Percentiles rank a stretch among this genome's conserved stretches.
Evolutionary conservation across 2,329 filamentous ascomycete genomes (phyloP).

Genomic region (Colletotrichum euphorbiae): DNA sequence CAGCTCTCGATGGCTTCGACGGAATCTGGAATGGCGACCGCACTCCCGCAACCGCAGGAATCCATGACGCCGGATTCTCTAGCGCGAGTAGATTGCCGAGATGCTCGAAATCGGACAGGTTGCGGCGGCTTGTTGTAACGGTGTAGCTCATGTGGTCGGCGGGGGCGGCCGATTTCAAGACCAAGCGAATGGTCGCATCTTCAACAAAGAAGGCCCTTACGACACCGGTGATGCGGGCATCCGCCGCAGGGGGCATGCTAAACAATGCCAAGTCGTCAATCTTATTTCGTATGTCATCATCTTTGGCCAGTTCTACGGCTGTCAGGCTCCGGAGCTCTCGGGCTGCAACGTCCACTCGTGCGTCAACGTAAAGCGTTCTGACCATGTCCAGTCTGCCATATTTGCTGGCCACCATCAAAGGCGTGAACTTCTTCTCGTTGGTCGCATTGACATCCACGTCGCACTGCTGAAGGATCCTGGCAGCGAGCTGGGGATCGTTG

Average conservation of each 20-base stretch:
- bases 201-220: constrained; percentile 98
- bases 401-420: constrained; percentile 98
- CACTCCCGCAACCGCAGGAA: constrained; percentile 81
- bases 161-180: constrained; percentile 92
- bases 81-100: constrained; percentile 84
- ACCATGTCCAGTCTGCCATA: constrained; percentile 97
- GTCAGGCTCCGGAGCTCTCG: constrained; percentile 90
- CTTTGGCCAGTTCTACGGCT: constrained; percentile 95
- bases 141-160: constrained; percentile 86
- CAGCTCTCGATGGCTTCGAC: constrained; percentile 87
- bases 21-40: constrained; percentile 93
- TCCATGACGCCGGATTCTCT: constrained; percentile 95
- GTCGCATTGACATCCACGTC: constrained; percentile 96
- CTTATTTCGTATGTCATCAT: constrained; percentile 95
- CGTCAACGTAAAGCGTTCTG: constrained; percentile 85
- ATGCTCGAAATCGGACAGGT: constrained; percentile 90
- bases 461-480: constrained; percentile 81
- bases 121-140: constrained; percentile 92
- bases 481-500: constrained; percentile 82
- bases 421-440: constrained; percentile 95
- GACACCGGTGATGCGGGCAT: constrained; percentile 89
- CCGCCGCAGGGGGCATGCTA: constrained; percentile 75
- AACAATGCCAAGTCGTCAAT: constrained; percentile 95
- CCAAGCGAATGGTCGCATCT: constrained; percentile 91
- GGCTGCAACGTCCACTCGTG: constrained; percentile 85